These are phyloP conservation scores for Fusarium denticulatum DNA, from an alignment of 2,329 filamentous ascomycete species.

Conservation along the genomic window DNA sequence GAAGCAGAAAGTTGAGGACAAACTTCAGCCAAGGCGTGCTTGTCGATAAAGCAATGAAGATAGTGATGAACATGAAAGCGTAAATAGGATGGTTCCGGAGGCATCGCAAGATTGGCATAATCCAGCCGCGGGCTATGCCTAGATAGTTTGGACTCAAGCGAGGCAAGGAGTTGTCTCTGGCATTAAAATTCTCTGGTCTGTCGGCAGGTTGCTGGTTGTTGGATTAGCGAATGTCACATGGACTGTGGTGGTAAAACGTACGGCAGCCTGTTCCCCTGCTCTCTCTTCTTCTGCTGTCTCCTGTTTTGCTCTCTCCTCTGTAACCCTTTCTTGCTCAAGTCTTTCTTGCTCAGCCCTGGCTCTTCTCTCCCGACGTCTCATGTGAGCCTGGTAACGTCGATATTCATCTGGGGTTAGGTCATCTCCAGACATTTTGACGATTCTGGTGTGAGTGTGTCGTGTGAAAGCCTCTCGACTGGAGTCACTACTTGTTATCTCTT, in stretches of 20 bases:
- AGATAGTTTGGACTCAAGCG: not conserved
- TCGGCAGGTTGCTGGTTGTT: not conserved
- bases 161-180: not conserved
- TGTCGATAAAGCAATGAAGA: too few species aligned
- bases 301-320: not conserved
- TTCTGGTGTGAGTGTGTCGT: not conserved
- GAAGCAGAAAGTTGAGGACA: too few species aligned
- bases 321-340: not conserved
- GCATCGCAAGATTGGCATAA: not conserved
- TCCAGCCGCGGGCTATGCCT: not conserved
- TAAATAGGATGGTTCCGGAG: not conserved
- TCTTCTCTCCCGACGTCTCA: not conserved
- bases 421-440: not conserved
- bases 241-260: not conserved
- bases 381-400: too few species aligned
- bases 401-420: not conserved
- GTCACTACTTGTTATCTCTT: not conserved
- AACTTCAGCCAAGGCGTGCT: too few species aligned
- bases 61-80: too few species aligned
- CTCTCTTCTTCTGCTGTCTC: too few species aligned
- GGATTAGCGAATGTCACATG: not conserved
- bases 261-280: not conserved
- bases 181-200: not conserved
- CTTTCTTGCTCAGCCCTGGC: not conserved
- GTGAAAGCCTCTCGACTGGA: not conserved